A percentile compares a stretch with the other conserved stretches of the same genome.
Conservation (phyloP, 169 alveolate species). For the Plasmodium malariae region DNA sequence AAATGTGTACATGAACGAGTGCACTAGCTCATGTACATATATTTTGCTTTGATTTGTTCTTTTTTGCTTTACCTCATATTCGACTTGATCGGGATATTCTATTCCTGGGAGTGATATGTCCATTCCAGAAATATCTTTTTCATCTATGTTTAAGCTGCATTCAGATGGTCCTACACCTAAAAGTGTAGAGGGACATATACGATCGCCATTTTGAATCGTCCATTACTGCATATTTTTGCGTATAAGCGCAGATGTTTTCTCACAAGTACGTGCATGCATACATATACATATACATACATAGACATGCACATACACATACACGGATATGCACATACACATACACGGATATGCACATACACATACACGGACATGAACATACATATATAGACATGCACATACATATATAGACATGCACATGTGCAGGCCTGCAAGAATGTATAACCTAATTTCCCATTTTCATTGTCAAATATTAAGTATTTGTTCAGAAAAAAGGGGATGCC, state of each 20-base stretch:
- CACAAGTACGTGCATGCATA: neutral
- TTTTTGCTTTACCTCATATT: no score
- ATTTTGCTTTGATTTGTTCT: no score
- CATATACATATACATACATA: neutral
- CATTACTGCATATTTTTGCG: neutral
- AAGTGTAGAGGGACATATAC: neutral
- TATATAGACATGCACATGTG: neutral
- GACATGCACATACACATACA: neutral
- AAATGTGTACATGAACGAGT: neutral
- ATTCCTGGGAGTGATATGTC: neutral
- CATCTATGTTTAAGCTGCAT: neutral
- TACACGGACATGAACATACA: neutral
- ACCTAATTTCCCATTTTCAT: conserved; percentile 49
- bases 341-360: neutral
- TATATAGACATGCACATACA: neutral
- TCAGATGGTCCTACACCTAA: neutral
- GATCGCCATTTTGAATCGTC: neutral
- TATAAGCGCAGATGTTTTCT: neutral
- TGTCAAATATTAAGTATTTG: conserved; percentile 58
- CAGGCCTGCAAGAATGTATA: neutral
- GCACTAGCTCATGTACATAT: neutral
- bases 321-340: neutral
- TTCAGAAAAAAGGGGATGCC: conserved; percentile 57
- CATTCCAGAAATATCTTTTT: neutral
- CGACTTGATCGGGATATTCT: no score